These are phyloP conservation scores for Coprinellus micaceus DNA, from an alignment of 768 basidiomycete genomes.

Conservation along the genomic window DNA sequence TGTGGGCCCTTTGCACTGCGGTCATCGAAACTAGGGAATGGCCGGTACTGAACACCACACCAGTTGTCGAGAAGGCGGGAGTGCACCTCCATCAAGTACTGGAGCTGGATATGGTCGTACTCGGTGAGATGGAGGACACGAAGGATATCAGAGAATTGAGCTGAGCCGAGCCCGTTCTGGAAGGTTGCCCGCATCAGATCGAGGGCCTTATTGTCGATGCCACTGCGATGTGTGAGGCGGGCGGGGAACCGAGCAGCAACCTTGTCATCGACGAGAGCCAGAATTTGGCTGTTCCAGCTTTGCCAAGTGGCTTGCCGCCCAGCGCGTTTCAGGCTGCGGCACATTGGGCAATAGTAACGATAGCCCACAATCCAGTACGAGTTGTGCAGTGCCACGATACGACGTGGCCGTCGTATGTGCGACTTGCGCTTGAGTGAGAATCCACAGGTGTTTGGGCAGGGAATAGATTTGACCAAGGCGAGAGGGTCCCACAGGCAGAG, in stretches of 20 bases:
- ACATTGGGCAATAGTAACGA: background rate
- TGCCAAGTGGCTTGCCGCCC: background rate
- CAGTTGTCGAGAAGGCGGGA: background rate
- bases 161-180: constrained; percentile 23
- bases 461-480: background rate
- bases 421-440: background rate
- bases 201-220: background rate
- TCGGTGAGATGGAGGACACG: constrained; percentile 16
- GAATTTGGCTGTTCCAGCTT: background rate
- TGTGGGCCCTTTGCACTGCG: constrained; percentile 8
- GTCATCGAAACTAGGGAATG: constrained; percentile 14
- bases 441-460: background rate
- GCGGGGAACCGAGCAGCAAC: background rate
- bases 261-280: background rate
- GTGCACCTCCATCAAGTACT: constrained; percentile 13
- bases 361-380: background rate
- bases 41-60: background rate
- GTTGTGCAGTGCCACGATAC: background rate
- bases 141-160: constrained; percentile 24
- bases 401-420: background rate
- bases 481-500: background rate
- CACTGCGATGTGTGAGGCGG: background rate
- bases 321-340: background rate
- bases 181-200: constrained; percentile 20
- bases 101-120: constrained; percentile 18